Conservation (phyloP, 1,284 basidiomycete species). For the Afroboletus lepidellus region DNA sequence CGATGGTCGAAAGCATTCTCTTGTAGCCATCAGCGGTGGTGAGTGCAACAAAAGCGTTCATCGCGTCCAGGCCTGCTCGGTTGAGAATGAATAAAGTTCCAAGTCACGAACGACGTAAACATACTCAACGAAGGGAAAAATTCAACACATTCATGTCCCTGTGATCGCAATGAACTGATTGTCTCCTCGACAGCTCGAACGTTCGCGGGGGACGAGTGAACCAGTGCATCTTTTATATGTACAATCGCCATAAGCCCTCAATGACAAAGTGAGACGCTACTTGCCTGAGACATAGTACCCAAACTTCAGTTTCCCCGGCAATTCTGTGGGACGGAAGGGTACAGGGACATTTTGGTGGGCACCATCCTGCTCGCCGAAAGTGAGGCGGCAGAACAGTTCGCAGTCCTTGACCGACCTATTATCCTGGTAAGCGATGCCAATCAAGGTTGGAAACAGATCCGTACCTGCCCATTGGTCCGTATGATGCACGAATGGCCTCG, state of each 20-base stretch:
- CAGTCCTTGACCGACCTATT: slow-evolving; percentile 65
- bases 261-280: slow-evolving; percentile 11
- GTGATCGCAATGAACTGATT: slow-evolving; percentile 60
- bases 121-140: slow-evolving; percentile 53
- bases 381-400: slow-evolving; percentile 51
- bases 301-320: slow-evolving; percentile 61
- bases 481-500: slow-evolving; percentile 57
- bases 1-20: slow-evolving; percentile 64
- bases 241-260: background rate
- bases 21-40: slow-evolving; percentile 77
- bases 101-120: slow-evolving; percentile 13
- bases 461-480: slow-evolving; percentile 77
- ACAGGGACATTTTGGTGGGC: slow-evolving; percentile 50
- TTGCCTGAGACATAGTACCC: slow-evolving; percentile 69
- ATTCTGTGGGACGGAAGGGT: slow-evolving; percentile 54
- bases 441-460: slow-evolving; percentile 2
- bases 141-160: slow-evolving; percentile 79
- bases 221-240: slow-evolving; percentile 50
- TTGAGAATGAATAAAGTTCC: background rate
- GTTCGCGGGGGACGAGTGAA: slow-evolving; percentile 77
- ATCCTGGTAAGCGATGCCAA: slow-evolving; percentile 7
- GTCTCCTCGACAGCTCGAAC: slow-evolving; percentile 78
- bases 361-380: slow-evolving; percentile 53
- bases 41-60: slow-evolving; percentile 68
- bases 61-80: slow-evolving; percentile 46